phyloP scores from a whole-genome alignment of 2,329 filamentous ascomycete genomes.

The Tolypocladium ophioglossoides region DNA sequence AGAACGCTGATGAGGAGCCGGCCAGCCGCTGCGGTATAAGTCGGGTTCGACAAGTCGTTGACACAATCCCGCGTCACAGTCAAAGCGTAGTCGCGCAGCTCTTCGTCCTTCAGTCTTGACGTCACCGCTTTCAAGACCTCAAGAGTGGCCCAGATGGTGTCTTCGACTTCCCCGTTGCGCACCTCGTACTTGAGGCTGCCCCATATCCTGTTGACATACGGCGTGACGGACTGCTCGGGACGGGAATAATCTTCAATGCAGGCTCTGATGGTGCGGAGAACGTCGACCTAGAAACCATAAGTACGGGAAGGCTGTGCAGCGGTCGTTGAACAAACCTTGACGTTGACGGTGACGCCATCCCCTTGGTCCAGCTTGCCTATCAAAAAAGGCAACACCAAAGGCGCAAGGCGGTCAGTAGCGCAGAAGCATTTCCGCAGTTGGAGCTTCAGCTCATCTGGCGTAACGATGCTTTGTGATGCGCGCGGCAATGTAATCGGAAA shows the following conservation, averaged over 20 bases:
- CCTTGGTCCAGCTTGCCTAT: constrained; percentile 48
- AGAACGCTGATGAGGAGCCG: constrained; percentile 40
- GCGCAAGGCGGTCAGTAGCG: constrained; percentile 34
- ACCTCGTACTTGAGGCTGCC: constrained; percentile 53
- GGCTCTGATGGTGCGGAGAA: constrained; percentile 43
- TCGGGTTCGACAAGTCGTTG: constrained; percentile 40
- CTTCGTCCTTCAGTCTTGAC: constrained; percentile 30
- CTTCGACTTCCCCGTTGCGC: constrained; percentile 48
- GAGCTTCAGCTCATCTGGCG: constrained; percentile 44
- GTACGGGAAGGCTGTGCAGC: neutral
- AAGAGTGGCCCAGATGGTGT: constrained; percentile 45
- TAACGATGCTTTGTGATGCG: constrained; percentile 39
- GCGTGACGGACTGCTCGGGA: constrained; percentile 34
- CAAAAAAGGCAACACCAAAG: constrained; percentile 40
- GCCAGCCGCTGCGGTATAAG: constrained; percentile 41
- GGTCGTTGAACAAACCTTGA: constrained; percentile 32
- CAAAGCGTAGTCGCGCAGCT: constrained; percentile 34
- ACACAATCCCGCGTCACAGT: constrained; percentile 41
- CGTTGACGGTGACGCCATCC: constrained; percentile 45
- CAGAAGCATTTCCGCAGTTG: constrained; percentile 44
- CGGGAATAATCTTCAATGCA: constrained; percentile 40
- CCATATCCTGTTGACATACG: constrained; percentile 43
- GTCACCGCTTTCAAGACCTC: constrained; percentile 41
- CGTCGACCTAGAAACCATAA: constrained; percentile 32
- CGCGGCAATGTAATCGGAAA: constrained; percentile 48